Evolutionary conservation across 2,329 filamentous ascomycete genomes (phyloP).

Genomic region (Alternaria sp.): DNA sequence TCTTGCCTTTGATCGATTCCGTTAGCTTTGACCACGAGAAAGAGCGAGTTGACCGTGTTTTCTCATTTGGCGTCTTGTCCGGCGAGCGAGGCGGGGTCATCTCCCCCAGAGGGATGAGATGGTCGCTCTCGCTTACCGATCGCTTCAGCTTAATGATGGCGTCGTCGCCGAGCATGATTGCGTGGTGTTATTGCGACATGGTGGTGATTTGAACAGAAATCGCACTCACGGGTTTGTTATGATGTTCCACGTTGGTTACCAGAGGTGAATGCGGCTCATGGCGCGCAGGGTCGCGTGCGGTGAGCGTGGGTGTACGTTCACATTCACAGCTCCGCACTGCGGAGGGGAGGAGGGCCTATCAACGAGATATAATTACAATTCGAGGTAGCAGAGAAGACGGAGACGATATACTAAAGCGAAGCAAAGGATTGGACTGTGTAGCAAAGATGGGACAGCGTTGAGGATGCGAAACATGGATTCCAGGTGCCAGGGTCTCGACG

Average conservation of each 20-base stretch:
- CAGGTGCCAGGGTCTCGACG: slow-evolving; percentile 30
- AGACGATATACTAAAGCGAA: slow-evolving; percentile 3
- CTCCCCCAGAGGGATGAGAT: slow-evolving; percentile 29
- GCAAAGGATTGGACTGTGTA: slow-evolving; percentile 9
- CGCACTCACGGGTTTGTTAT: slow-evolving; percentile 36
- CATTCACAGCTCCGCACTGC: slow-evolving; percentile 28
- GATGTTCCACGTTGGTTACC: slow-evolving; percentile 24
- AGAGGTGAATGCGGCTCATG: slow-evolving; percentile 41
- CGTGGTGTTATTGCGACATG: slow-evolving; percentile 17
- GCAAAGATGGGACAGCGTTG: slow-evolving; percentile 15
- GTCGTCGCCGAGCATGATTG: slow-evolving; percentile 32
- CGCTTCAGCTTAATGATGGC: slow-evolving; percentile 37
- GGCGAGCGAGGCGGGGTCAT: slow-evolving; percentile 26
- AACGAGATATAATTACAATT: slow-evolving; percentile 15
- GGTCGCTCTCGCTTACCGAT: slow-evolving; percentile 34
- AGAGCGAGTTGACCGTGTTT: slow-evolving; percentile 26
- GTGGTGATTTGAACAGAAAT: slow-evolving; percentile 15
- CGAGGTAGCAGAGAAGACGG: neutral
- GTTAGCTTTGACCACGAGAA: slow-evolving; percentile 45
- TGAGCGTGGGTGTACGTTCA: slow-evolving; percentile 25
- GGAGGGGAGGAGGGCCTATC: slow-evolving; percentile 12
- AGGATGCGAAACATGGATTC: slow-evolving; percentile 30
- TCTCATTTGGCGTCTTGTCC: slow-evolving; percentile 9
- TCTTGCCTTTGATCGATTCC: slow-evolving; percentile 34
- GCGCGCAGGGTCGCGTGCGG: slow-evolving; percentile 32